phyloP scores from a whole-genome alignment of 139 green algal genomes.

The Nannochloris sp. region DNA sequence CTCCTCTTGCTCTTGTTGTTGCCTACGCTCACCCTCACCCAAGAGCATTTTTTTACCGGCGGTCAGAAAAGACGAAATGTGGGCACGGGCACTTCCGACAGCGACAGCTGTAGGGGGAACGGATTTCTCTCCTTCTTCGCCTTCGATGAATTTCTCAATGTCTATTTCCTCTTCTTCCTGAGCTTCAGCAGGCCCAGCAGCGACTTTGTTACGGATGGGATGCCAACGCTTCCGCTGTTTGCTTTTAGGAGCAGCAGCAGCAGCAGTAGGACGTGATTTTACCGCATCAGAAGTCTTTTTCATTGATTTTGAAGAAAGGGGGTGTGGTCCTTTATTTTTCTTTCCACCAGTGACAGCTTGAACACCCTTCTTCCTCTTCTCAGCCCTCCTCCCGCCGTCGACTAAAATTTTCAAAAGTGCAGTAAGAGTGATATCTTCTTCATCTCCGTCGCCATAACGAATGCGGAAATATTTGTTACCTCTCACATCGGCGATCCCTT shows the following conservation, averaged over 20 bases:
- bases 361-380: too few species aligned
- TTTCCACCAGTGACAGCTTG: not conserved
- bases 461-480: not conserved
- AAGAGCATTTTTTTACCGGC: too few species aligned
- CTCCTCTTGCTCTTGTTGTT: not conserved
- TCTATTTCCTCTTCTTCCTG: not conserved
- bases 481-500: not conserved
- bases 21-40: too few species aligned
- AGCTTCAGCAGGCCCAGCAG: not conserved
- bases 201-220: not conserved
- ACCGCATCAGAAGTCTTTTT: not conserved
- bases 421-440: not conserved
- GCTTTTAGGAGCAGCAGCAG: not conserved
- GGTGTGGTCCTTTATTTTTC: not conserved
- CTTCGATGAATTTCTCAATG: not conserved
- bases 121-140: not conserved
- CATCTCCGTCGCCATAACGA: conserved; percentile 2
- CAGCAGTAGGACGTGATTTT: not conserved
- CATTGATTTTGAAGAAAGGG: not conserved
- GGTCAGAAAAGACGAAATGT: not conserved
- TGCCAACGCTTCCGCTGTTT: not conserved
- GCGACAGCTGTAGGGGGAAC: not conserved
- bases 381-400: too few species aligned
- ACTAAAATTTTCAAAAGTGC: not conserved
- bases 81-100: not conserved